These are phyloP conservation scores for Pelargonium citronellum DNA, from an alignment of 441 rosid genomes.

Conservation along the genomic window DNA sequence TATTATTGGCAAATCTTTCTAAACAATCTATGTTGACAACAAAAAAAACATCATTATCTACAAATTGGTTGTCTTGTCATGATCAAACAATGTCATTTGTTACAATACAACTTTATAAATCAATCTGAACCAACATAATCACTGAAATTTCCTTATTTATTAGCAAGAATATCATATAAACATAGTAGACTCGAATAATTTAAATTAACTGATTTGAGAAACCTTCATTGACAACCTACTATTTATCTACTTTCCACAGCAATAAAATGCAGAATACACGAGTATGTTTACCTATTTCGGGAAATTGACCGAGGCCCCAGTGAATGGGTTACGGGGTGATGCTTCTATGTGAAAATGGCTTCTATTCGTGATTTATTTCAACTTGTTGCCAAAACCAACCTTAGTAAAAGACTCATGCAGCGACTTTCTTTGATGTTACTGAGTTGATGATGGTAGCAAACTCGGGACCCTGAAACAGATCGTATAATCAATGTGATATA, in stretches of 20 bases:
- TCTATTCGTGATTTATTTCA: slow-evolving; percentile 26
- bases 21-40: too few relatives aligned
- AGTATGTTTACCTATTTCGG: neutral
- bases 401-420: slow-evolving; percentile 44
- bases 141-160: too few relatives aligned
- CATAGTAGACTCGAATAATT: too few relatives aligned
- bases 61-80: too few relatives aligned
- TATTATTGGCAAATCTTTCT: too few relatives aligned
- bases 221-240: slow-evolving; percentile 1
- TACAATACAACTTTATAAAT: too few relatives aligned
- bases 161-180: too few relatives aligned
- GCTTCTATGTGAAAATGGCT: slow-evolving; percentile 23
- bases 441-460: slow-evolving; percentile 92
- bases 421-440: slow-evolving; percentile 74
- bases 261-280: neutral
- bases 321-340: slow-evolving; percentile 1
- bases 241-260: neutral
- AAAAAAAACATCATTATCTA: too few relatives aligned
- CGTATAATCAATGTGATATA: neutral
- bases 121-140: too few relatives aligned
- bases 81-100: too few relatives aligned
- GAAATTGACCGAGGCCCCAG: slow-evolving; percentile 24
- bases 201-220: neutral
- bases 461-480: slow-evolving; percentile 69
- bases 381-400: slow-evolving; percentile 8